Evolutionary conservation across 2,329 filamentous ascomycete species (phyloP), one percentile per base, ranked within the genome.

Genomic region (Fusarium papillatum): DNA sequence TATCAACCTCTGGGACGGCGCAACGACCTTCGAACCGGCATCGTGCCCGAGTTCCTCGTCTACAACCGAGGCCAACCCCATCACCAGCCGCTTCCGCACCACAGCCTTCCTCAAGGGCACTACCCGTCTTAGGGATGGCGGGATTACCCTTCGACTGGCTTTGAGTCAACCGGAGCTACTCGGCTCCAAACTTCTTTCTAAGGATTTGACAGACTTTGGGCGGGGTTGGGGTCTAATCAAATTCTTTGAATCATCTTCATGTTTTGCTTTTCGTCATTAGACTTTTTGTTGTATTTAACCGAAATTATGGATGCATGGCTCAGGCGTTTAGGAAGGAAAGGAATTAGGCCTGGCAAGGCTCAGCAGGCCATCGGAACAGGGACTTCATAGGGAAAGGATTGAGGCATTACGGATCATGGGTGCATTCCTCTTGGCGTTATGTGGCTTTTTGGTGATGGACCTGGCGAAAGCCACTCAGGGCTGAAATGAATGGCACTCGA

Each of bases 1-100:
- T 95, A 97, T 81, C 93, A 96, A 76, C 93, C 94, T 11, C 85
- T 96, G 7, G 93, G 94, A 11, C 92, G 94, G 80, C 87, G 91
- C 38, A 88, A 92, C 70, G 91, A 93, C 50, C 87, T 94, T 69
- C 91, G 93, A 43, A 90, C 92, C 1, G 94, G 94, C 14, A 89
- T 95, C 24, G 90, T 96, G 7, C 94, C 94, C 22, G 91, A 93
- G 76, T 93, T 90, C 71, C 68, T 85, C 53, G 68, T 83, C 60
- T 85, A 81, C 74, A 82, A 84, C 62, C 77, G 83, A 10, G 78
- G 79, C 41, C 82, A 83, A 68, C 77, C 80, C 17, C 80, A 79
- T 38, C 78, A 82, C 39, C 80, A 81, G 50, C 74, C 73, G 17
- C 62, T 80, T 48, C 66, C 73, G 36, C 36, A 76, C n/a, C 82